These are phyloP conservation scores for Thermothelomyces thermophilus DNA, from an alignment of 2,329 filamentous ascomycete genomes.

Conservation along the genomic window DNA sequence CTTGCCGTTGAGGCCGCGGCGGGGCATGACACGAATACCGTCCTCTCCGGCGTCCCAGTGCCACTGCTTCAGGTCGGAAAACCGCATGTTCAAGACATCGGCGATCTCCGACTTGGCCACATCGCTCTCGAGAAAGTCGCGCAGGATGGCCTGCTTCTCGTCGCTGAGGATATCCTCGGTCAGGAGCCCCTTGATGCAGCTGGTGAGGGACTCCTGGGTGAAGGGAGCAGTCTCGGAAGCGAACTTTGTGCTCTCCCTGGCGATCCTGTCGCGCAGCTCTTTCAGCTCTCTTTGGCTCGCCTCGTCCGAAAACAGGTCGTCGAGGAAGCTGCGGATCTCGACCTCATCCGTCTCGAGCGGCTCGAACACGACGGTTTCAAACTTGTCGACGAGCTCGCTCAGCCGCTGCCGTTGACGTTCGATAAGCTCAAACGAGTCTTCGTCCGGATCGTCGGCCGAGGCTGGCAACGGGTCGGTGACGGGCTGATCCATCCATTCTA, in stretches of 20 bases:
- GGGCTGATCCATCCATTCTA: slow-evolving; percentile 33
- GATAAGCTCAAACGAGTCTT: slow-evolving; percentile 28
- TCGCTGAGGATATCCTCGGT: slow-evolving; percentile 37
- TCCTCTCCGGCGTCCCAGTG: slow-evolving; percentile 36
- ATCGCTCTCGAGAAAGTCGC: slow-evolving; percentile 34
- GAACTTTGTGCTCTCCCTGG: slow-evolving; percentile 17
- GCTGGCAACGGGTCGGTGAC: neutral
- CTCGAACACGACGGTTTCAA: slow-evolving; percentile 34
- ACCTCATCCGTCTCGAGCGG: slow-evolving; percentile 30
- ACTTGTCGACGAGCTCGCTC: slow-evolving; percentile 33
- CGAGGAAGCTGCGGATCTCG: slow-evolving; percentile 30
- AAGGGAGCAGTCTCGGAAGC: slow-evolving; percentile 29
- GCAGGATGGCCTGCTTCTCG: slow-evolving; percentile 35
- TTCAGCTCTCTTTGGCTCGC: slow-evolving; percentile 23
- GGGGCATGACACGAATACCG: slow-evolving; percentile 37
- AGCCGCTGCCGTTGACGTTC: slow-evolving; percentile 33
- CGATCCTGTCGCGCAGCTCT: slow-evolving; percentile 19
- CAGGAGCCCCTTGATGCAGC: slow-evolving; percentile 34
- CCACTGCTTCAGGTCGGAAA: slow-evolving; percentile 36
- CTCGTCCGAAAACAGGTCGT: slow-evolving; percentile 28
- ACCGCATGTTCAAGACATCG: slow-evolving; percentile 39
- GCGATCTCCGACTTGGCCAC: slow-evolving; percentile 36
- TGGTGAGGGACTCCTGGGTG: slow-evolving; percentile 25
- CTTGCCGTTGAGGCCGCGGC: slow-evolving; percentile 38
- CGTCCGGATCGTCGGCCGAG: slow-evolving; percentile 15